A percentile compares a stretch with the other conserved stretches of the same genome.
Conservation (phyloP, 2,329 filamentous ascomycete species). For the Ambrosiella xylebori region DNA sequence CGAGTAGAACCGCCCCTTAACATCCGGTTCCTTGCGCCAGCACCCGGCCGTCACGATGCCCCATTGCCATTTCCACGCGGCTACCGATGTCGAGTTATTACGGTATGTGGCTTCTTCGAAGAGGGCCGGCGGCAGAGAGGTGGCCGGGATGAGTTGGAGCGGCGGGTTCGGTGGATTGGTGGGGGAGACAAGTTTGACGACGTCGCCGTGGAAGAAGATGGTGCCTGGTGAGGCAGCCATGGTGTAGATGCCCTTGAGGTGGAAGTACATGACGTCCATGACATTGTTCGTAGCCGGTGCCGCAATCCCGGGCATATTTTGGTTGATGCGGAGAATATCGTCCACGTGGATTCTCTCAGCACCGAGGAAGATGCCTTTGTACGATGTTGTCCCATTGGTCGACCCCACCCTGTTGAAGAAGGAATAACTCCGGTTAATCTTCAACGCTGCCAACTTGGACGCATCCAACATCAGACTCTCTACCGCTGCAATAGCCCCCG, state of each 20-base stretch:
- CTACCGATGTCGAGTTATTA: conserved; percentile 19
- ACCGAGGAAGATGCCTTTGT: conserved; percentile 33
- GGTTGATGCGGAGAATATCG: conserved; percentile 31
- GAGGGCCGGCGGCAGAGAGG: conserved; percentile 26
- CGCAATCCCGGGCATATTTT: conserved; percentile 11
- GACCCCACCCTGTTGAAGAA: conserved; percentile 26
- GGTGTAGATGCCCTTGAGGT: conserved; percentile 10
- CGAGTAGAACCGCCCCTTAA: conserved; percentile 42
- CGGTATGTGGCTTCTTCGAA: conserved; percentile 26
- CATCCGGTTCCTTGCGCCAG: conserved; percentile 29
- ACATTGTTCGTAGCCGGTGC: background rate
- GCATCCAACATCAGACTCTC: conserved; percentile 31
- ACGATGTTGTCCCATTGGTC: conserved; percentile 21
- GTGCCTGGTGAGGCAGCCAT: conserved; percentile 5
- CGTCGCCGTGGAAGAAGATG: conserved; percentile 25
- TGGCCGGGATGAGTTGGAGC: conserved; percentile 13
- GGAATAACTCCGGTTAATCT: conserved; percentile 32
- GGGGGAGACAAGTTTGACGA: conserved; percentile 17
- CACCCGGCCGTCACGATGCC: conserved; percentile 27
- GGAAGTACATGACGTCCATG: conserved; percentile 18
- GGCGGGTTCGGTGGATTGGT: conserved; percentile 13
- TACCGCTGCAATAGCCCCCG: conserved; percentile 21
- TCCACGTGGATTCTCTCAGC: conserved; percentile 31
- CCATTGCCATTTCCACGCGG: conserved; percentile 21
- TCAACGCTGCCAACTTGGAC: conserved; percentile 33